A percentile compares a stretch with the other conserved stretches of the same genome.
These are phyloP conservation scores for Trametes polyzona DNA, from an alignment of 1,284 basidiomycete species.

Conservation along the genomic window DNA sequence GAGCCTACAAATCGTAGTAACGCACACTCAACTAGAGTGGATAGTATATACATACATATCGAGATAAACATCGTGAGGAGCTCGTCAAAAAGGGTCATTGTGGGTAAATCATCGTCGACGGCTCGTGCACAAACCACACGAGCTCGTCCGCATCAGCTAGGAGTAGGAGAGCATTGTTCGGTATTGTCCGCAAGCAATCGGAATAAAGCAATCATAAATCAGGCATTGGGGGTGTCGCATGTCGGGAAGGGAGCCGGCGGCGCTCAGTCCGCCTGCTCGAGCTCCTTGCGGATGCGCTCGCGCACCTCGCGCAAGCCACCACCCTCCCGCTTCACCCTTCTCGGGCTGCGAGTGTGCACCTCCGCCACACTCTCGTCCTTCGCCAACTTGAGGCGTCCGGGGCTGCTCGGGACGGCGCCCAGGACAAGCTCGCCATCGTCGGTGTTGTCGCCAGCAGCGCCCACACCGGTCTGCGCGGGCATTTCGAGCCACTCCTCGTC, in stretches of 20 bases:
- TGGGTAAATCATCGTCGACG: background rate
- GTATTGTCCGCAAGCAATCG: background rate
- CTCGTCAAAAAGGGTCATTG: conserved; percentile 2
- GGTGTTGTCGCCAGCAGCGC: conserved; percentile 4
- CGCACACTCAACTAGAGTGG: conserved; percentile 25
- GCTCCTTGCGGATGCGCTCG: conserved; percentile 76
- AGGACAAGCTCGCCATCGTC: conserved; percentile 18
- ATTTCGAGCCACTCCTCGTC: conserved; percentile 84
- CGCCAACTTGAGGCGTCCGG: conserved; percentile 36
- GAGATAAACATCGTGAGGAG: background rate
- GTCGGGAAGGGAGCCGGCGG: too few species aligned
- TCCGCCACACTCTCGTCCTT: conserved; percentile 60
- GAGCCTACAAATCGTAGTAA: conserved; percentile 5
- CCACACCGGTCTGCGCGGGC: conserved; percentile 51
- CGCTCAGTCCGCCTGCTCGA: conserved; percentile 46
- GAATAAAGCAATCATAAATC: conserved; percentile 46
- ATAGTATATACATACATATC: conserved; percentile 22
- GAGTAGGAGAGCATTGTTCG: conserved; percentile 16
- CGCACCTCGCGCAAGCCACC: conserved; percentile 77
- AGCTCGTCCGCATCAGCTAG: background rate
- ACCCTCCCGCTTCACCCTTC: conserved; percentile 64
- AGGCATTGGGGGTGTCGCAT: too few species aligned
- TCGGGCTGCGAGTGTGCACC: conserved; percentile 68
- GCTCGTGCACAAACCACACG: too few species aligned
- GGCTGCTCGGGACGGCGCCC: conserved; percentile 33